Percentiles rank a stretch among this genome's conserved stretches.
Conservation (phyloP, 192 early-diverging fungal species). For the Coemansia furcata region DNA sequence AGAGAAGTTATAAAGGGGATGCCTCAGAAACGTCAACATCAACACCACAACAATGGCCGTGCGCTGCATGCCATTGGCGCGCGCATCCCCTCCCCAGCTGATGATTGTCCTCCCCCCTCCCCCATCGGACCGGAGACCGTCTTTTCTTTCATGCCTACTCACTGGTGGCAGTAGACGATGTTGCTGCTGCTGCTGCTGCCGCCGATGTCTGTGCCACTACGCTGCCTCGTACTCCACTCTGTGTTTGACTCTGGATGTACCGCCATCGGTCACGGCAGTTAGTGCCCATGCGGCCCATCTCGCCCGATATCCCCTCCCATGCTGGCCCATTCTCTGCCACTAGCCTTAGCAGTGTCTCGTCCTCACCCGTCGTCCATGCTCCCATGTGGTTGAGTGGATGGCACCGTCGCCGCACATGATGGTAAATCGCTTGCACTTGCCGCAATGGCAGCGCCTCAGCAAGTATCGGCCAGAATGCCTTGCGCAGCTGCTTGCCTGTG, state of each 20-base stretch:
- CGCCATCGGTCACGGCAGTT: conserved; percentile 54
- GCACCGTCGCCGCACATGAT: conserved; percentile 43
- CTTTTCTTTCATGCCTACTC: background rate
- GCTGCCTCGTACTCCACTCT: background rate
- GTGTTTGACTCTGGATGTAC: conserved; percentile 29
- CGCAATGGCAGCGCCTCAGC: conserved; percentile 41
- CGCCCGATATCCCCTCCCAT: conserved; percentile 44
- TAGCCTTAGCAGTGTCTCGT: conserved; percentile 30
- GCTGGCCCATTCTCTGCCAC: conserved; percentile 42
- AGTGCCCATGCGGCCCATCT: conserved; percentile 46
- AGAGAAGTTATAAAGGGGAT: background rate
- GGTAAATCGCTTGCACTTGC: conserved; percentile 51
- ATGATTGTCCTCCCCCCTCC: background rate
- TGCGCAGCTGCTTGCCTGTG: conserved; percentile 29
- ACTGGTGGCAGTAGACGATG: background rate
- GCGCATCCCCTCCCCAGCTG: background rate
- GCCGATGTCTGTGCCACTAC: background rate
- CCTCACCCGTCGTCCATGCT: conserved; percentile 40
- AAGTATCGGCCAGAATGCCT: conserved; percentile 41
- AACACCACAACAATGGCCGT: background rate
- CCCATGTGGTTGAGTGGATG: conserved; percentile 52
- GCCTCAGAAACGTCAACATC: background rate
- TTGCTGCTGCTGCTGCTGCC: background rate
- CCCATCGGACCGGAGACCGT: background rate
- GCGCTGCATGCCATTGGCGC: background rate